Evolutionary conservation across 2,329 filamentous ascomycete genomes (phyloP).

Genomic region (Monilinia laxa): DNA sequence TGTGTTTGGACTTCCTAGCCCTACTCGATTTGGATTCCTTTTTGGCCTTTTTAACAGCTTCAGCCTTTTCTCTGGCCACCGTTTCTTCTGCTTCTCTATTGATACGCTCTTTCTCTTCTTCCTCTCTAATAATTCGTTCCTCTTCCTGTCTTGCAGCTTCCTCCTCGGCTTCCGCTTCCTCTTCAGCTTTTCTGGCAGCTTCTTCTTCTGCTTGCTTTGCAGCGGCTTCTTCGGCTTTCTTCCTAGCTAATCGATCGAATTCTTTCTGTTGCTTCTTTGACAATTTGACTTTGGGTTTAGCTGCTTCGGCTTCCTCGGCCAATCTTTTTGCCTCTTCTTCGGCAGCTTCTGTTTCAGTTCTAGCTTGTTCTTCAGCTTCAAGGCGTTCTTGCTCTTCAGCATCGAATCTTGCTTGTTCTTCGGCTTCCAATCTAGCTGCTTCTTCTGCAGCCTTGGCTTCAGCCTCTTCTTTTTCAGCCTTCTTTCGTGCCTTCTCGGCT

Average conservation of each 20-base stretch:
- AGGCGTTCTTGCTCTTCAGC: constrained; percentile 38
- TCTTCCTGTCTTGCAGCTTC: constrained; percentile 44
- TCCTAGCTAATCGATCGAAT: constrained; percentile 45
- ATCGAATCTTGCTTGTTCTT: constrained; percentile 29
- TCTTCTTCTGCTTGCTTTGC: constrained; percentile 41
- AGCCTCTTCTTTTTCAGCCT: constrained; percentile 51
- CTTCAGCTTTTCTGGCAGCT: constrained; percentile 47
- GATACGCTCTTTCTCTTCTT: constrained; percentile 44
- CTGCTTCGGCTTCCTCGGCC: constrained; percentile 42
- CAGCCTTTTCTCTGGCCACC: constrained; percentile 39
- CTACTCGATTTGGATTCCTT: constrained; percentile 43
- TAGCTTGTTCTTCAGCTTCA: constrained; percentile 43
- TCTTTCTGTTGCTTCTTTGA: constrained; percentile 53
- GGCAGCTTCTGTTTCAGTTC: constrained; percentile 33
- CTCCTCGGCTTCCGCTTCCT: constrained; percentile 43
- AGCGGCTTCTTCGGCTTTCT: constrained; percentile 52
- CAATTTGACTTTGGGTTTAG: constrained; percentile 42
- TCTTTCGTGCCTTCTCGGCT: constrained; percentile 51
- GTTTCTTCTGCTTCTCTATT: constrained; percentile 42
- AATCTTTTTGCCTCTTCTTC: constrained; percentile 33
- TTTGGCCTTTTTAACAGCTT: constrained; percentile 40
- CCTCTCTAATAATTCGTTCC: constrained; percentile 40
- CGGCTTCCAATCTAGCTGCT: constrained; percentile 34
- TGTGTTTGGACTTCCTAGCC: constrained; percentile 39
- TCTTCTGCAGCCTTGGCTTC: constrained; percentile 42